Evolutionary conservation across 495 filamentous ascomycete species (phyloP).

Genomic region (Xylaria castorea): DNA sequence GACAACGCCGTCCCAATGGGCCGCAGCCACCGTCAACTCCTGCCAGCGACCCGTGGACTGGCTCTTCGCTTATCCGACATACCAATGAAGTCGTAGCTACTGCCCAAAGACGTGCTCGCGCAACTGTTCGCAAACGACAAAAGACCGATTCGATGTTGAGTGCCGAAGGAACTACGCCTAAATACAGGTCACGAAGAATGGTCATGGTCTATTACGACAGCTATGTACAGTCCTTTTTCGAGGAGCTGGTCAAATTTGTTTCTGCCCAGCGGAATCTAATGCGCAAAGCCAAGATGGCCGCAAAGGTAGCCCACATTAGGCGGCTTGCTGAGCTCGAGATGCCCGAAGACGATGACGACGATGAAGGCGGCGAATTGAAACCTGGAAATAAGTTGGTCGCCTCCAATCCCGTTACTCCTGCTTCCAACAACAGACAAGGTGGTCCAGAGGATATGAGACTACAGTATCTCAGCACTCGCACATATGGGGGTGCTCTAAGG

Average conservation of each 20-base stretch:
- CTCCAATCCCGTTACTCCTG: conserved; percentile 11
- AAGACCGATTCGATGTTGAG: conserved; percentile 67
- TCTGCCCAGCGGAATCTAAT: conserved; percentile 81
- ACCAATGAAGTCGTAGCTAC: conserved; percentile 51
- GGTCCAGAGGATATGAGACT: conserved; percentile 37
- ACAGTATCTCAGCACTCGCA: conserved; percentile 43
- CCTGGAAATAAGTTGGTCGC: conserved; percentile 35
- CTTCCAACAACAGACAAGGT: conserved; percentile 19
- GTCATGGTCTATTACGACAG: conserved; percentile 91
- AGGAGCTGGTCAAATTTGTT: conserved; percentile 79
- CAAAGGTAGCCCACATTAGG: conserved; percentile 63
- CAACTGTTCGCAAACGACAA: conserved; percentile 58
- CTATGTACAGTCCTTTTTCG: conserved; percentile 79
- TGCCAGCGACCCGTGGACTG: conserved; percentile 41
- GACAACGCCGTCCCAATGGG: conserved; percentile 33
- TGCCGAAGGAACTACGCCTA: conserved; percentile 55
- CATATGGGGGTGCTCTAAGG: conserved; percentile 33
- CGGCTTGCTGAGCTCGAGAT: conserved; percentile 59
- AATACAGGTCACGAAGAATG: conserved; percentile 76
- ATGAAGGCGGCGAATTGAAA: conserved; percentile 39
- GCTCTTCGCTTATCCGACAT: conserved; percentile 57
- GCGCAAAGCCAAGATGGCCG: conserved; percentile 77
- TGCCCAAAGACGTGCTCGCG: conserved; percentile 51
- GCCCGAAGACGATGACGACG: conserved; percentile 52
- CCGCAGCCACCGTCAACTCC: conserved; percentile 40